phyloP scores from a whole-genome alignment of 345 rosid species.

The Eucalyptus rudis region DNA sequence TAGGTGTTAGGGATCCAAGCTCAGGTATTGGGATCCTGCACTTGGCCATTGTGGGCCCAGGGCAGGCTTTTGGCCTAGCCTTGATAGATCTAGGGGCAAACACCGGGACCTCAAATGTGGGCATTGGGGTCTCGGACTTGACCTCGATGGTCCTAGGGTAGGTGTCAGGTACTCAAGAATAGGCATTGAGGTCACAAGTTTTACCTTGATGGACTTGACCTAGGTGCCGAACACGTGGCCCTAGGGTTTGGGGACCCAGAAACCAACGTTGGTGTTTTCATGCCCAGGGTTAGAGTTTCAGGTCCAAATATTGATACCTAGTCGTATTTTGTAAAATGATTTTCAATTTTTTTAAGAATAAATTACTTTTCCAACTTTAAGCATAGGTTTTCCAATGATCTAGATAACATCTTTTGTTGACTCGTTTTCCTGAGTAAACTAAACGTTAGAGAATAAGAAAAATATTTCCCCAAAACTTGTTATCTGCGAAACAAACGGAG shows the following conservation, averaged over 20 bases:
- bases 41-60: no score
- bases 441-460: rapidly evolving
- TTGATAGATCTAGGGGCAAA: neutral
- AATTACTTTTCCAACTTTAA: neutral
- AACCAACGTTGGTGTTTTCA: no score
- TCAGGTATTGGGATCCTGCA: rapidly evolving
- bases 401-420: neutral
- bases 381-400: no score
- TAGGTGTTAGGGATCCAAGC: neutral
- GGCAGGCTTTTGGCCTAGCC: neutral
- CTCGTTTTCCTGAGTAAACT: rapidly evolving
- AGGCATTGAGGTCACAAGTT: neutral
- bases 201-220: neutral
- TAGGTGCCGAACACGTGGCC: rapidly evolving
- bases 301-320: neutral
- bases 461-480: no score
- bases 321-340: neutral
- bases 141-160: neutral
- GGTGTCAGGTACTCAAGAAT: neutral
- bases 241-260: neutral
- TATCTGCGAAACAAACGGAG: rapidly evolving
- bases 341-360: no score
- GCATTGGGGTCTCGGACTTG: neutral
- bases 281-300: no score
- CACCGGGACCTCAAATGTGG: rapidly evolving